Conservation (phyloP, 108 stramenopile genomes). For the Cyclotella baltica region DNA sequence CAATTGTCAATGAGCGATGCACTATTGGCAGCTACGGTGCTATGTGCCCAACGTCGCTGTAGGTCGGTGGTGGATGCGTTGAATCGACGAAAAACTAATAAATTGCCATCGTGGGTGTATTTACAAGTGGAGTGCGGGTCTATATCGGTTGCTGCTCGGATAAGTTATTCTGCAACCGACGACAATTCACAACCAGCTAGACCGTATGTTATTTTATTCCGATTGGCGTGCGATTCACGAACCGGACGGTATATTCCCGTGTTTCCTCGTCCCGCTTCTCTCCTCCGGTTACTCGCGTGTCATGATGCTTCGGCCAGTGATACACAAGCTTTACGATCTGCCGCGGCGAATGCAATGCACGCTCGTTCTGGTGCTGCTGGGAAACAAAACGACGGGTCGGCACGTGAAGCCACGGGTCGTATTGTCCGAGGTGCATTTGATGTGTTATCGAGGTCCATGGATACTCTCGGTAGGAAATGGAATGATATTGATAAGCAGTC, state of each 20-base stretch:
- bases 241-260: constrained; percentile 77
- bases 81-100: constrained; percentile 30
- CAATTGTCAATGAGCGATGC: constrained; percentile 84
- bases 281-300: constrained; percentile 76
- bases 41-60: constrained; percentile 87
- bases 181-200: constrained; percentile 7
- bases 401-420: constrained; percentile 64
- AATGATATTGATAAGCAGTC: constrained; percentile 72
- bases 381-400: constrained; percentile 23
- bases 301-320: constrained; percentile 77
- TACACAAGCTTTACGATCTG: constrained; percentile 66
- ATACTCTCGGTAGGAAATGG: constrained; percentile 88
- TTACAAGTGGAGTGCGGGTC: constrained; percentile 77
- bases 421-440: constrained; percentile 82
- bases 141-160: constrained; percentile 75
- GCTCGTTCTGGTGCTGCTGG: constrained; percentile 14
- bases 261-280: constrained; percentile 66
- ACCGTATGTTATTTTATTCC: constrained; percentile 71
- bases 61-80: constrained; percentile 74
- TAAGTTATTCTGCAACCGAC: constrained; percentile 53
- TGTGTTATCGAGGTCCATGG: constrained; percentile 79
- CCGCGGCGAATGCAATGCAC: constrained; percentile 37
- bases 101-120: constrained; percentile 79
- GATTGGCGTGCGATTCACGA: constrained; percentile 81
- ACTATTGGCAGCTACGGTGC: constrained; percentile 77